Evolutionary conservation across 2,329 filamentous ascomycete species (phyloP).

Genomic region (Phaeosphaeriaceae sp.): DNA sequence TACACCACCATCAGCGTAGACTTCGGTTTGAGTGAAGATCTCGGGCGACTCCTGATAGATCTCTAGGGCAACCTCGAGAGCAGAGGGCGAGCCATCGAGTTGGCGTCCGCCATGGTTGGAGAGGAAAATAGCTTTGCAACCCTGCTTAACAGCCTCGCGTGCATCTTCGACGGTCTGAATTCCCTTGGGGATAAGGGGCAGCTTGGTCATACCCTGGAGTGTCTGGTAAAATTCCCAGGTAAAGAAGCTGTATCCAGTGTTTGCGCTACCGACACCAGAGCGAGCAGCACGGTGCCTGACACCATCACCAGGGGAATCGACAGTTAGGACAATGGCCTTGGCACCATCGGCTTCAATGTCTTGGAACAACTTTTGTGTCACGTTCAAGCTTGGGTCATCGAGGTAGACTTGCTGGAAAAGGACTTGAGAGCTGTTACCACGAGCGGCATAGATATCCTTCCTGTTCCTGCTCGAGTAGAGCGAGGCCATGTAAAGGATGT

Average conservation of each 20-base stretch:
- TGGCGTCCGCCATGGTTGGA: slow-evolving; percentile 53
- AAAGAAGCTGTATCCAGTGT: slow-evolving; percentile 36
- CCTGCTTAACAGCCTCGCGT: slow-evolving; percentile 43
- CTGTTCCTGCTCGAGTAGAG: slow-evolving; percentile 45
- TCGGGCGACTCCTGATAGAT: slow-evolving; percentile 64
- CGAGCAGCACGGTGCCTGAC: slow-evolving; percentile 46
- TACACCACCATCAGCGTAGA: slow-evolving; percentile 51
- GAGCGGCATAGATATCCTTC: slow-evolving; percentile 40
- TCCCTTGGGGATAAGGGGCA: slow-evolving; percentile 51
- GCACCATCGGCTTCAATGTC: slow-evolving; percentile 43
- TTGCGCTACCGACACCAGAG: slow-evolving; percentile 40
- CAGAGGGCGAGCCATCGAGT: slow-evolving; percentile 62
- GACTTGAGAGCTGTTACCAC: slow-evolving; percentile 36
- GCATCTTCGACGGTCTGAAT: slow-evolving; percentile 51
- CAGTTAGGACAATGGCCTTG: slow-evolving; percentile 51
- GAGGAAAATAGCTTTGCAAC: slow-evolving; percentile 49
- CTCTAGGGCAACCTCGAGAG: slow-evolving; percentile 77
- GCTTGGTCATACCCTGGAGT: slow-evolving; percentile 45
- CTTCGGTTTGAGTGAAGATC: slow-evolving; percentile 49
- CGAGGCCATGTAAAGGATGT: slow-evolving; percentile 59
- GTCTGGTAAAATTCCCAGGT: slow-evolving; percentile 46
- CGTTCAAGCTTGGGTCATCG: slow-evolving; percentile 9
- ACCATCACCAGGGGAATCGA: slow-evolving; percentile 50
- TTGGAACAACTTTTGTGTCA: slow-evolving; percentile 38
- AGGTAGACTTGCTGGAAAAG: slow-evolving; percentile 53